Conservation (phyloP, 2,329 filamentous ascomycete genomes). For the Fusarium coffeatum region DNA sequence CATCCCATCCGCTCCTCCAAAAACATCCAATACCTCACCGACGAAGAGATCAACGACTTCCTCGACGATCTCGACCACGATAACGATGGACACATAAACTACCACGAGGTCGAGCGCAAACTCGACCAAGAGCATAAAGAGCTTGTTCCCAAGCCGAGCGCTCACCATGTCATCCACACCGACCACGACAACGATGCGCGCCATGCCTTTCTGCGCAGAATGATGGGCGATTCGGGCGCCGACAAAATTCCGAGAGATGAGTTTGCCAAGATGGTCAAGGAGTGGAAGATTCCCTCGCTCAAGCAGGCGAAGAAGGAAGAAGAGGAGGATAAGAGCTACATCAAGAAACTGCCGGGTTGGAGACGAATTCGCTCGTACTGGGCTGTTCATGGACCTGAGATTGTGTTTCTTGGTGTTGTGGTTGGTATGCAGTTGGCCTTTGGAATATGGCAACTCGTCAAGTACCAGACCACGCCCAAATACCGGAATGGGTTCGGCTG, state of each 20-base stretch:
- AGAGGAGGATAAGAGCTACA: constrained; percentile 59
- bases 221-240: constrained; percentile 57
- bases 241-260: constrained; percentile 58
- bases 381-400: constrained; percentile 65
- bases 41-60: constrained; percentile 64
- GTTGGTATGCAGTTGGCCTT: constrained; percentile 61
- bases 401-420: constrained; percentile 62
- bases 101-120: constrained; percentile 63
- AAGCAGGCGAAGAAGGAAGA: constrained; percentile 60
- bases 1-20: constrained; percentile 44
- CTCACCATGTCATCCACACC: constrained; percentile 58
- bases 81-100: constrained; percentile 63
- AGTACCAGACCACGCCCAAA: constrained; percentile 58
- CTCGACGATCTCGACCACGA: constrained; percentile 65
- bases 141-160: constrained; percentile 59
- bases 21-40: constrained; percentile 52
- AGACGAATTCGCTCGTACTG: constrained; percentile 64
- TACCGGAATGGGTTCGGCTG: constrained; percentile 65
- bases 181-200: constrained; percentile 53
- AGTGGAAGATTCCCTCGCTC: constrained; percentile 62
- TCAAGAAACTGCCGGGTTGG: constrained; percentile 58
- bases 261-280: constrained; percentile 58
- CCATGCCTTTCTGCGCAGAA: constrained; percentile 63
- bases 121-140: constrained; percentile 65
- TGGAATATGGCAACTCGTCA: constrained; percentile 66